phyloP scores from a whole-genome alignment of 768 basidiomycete genomes.

The Arthromyces matolae region DNA sequence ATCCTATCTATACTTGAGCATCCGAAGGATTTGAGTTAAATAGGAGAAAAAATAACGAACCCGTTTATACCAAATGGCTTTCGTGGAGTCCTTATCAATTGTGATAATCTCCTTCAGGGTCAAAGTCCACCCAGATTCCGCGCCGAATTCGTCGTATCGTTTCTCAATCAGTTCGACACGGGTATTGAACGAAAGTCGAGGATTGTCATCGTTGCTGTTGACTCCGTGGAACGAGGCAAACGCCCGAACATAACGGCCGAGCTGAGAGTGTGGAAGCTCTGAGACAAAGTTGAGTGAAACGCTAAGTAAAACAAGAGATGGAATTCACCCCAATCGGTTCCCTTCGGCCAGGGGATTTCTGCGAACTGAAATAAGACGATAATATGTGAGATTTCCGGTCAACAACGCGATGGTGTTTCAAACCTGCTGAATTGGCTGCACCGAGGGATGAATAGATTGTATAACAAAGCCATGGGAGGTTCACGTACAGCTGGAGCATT shows the following conservation, averaged over 20 bases:
- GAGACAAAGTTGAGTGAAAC: not conserved
- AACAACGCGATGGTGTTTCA: not conserved
- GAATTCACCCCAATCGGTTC: constrained; percentile 30
- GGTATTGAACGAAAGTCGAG: constrained; percentile 39
- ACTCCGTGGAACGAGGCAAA: constrained; percentile 40
- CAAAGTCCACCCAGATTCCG: constrained; percentile 33
- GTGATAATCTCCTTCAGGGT: constrained; percentile 29
- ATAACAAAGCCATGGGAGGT: too few relatives aligned
- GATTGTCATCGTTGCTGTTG: constrained; percentile 40
- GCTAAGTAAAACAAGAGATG: not conserved
- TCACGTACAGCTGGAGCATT: too few relatives aligned
- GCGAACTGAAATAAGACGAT: constrained; percentile 14
- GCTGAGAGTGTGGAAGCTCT: constrained; percentile 32
- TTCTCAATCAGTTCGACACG: constrained; percentile 46
- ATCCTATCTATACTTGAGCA: constrained; percentile 18
- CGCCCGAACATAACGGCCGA: constrained; percentile 36
- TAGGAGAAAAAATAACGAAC: too few relatives aligned
- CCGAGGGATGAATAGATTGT: not conserved
- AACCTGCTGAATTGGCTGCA: constrained; percentile 26
- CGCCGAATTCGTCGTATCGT: constrained; percentile 22
- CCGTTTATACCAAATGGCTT: constrained; percentile 36
- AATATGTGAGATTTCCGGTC: not conserved
- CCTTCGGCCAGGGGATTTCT: constrained; percentile 29
- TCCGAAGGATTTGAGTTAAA: too few relatives aligned
- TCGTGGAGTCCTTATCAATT: constrained; percentile 14